A percentile compares a stretch with the other conserved stretches of the same genome.
Conservation (phyloP, 495 filamentous ascomycete species). For the Chaetomium tenue region DNA sequence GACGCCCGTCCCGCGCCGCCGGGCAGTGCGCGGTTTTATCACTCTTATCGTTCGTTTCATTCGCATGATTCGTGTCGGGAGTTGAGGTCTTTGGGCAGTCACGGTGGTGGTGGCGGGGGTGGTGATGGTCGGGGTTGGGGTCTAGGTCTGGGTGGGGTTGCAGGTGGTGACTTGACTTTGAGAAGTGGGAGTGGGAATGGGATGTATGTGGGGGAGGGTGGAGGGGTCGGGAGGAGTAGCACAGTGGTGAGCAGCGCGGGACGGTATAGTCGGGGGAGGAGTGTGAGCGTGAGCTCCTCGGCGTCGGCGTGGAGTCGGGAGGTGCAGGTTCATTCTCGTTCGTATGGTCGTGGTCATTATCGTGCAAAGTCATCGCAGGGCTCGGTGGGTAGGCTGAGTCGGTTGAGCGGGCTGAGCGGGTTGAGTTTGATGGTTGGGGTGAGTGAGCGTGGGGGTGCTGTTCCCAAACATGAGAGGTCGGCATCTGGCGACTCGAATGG, state of each 20-base stretch:
- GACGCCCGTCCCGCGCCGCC: constrained; percentile 28
- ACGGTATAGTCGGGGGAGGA: neutral
- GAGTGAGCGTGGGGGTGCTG: neutral
- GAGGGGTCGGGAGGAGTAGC: neutral
- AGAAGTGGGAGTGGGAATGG: neutral
- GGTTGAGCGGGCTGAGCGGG: constrained; percentile 2
- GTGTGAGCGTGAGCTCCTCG: neutral
- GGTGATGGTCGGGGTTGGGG: neutral
- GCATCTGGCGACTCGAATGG: too few relatives aligned
- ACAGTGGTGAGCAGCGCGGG: neutral
- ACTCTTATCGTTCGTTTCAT: neutral
- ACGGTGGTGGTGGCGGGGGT: neutral
- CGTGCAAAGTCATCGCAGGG: neutral
- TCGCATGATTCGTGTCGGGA: neutral
- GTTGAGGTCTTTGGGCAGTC: neutral
- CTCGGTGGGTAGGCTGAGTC: neutral
- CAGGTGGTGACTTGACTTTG: too few relatives aligned
- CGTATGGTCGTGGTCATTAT: neutral
- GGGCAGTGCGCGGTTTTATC: constrained; percentile 27
- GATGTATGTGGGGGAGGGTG: neutral
- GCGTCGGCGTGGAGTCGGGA: neutral
- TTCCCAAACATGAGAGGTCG: neutral
- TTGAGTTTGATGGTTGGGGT: neutral
- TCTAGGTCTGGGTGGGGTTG: too few relatives aligned
- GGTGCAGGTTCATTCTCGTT: neutral